Base-by-base conservation (phyloP, 2,329 filamentous ascomycete genomes). In the Cladosporium halotolerans region DNA sequence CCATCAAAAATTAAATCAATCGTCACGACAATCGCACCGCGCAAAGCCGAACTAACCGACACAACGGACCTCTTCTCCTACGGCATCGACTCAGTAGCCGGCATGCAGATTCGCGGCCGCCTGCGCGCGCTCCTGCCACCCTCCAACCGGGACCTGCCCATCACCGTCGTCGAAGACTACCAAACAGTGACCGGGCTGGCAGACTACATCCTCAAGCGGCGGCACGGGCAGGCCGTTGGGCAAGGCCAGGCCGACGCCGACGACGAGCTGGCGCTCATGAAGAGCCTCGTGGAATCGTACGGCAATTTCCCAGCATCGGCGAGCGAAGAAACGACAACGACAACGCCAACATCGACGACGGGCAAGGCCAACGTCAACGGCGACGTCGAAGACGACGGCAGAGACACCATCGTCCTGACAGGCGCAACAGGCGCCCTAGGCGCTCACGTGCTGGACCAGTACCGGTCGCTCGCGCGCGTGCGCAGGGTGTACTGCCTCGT, bases 91-190 rank as follows among this genome's bases (percentile, higher is more conserved):
- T 86, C 83, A 0, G 76, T 81, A 2, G 74, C 76, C 0, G 79
- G 76, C 49, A 76, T 81, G 55, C 77, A 78, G 52, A 73, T 84
- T 16, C 67, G 78, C 13, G 63, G 65, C 33, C 64, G 65, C 9
- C 57, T 75, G 9, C 63, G 62, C 32, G 60, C 61, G 40, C 58
- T 76, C 5, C 58, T 74, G n/a, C 68, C 69, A 1, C 49, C 64
- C 8, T 60, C 58, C 39, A 49, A 65, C n/a, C 57, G 61, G 28
- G 60, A 67, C 0, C 61, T 84, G 1, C 79, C 82, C 0, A 69
- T 79, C 55, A 84, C 80, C 54, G 63, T 84, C 1, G 75, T 85
- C 0, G 83, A 84, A 57, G 79, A 85, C 55, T 76, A 76, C 52
- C 79, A 79, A 1, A 82, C 73, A 2, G 68, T 83, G n/a, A 58